Conservation (phyloP, 1,284 basidiomycete species). For the Austroboletus olivaceoglutinosus region DNA sequence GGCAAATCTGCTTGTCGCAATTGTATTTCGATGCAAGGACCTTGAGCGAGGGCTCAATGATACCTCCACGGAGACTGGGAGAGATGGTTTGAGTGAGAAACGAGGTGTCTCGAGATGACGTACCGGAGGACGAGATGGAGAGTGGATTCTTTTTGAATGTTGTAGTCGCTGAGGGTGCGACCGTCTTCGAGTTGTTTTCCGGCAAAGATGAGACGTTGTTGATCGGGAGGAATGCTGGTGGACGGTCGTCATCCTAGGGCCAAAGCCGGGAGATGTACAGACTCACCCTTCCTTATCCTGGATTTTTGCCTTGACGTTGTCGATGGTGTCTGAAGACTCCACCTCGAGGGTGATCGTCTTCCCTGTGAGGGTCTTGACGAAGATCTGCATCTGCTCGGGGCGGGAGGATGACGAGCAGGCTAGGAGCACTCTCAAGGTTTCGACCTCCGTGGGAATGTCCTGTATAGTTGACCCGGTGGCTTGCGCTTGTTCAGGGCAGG, state of each 20-base stretch:
- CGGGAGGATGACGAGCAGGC: not conserved
- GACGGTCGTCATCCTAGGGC: too few species aligned
- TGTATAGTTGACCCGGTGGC: constrained; percentile 49
- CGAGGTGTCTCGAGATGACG: constrained; percentile 22
- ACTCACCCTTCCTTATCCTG: constrained; percentile 78
- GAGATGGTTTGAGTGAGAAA: too few species aligned
- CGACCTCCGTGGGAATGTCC: constrained; percentile 29
- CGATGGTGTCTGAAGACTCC: constrained; percentile 75
- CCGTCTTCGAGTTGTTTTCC: constrained; percentile 79
- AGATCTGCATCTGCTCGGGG: constrained; percentile 76
- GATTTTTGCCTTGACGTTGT: constrained; percentile 26
- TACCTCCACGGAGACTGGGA: constrained; percentile 56
- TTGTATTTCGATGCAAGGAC: constrained; percentile 96
- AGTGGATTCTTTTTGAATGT: constrained; percentile 99
- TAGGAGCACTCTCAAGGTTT: not conserved
- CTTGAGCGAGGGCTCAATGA: constrained; percentile 99
- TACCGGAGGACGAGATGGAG: constrained; percentile 95
- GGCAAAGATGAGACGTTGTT: constrained; percentile 27
- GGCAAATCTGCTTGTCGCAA: constrained; percentile 98
- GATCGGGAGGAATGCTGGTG: constrained; percentile 22
- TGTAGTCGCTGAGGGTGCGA: constrained; percentile 92
- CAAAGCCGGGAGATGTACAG: not conserved
- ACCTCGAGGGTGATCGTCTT: constrained; percentile 99
- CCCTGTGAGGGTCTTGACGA: constrained; percentile 95
- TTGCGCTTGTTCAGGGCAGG: constrained; percentile 34